Percentiles rank a stretch among this genome's conserved stretches.
phyloP scores from a whole-genome alignment of 305 asterid species.

The Fraxinus albicans region DNA sequence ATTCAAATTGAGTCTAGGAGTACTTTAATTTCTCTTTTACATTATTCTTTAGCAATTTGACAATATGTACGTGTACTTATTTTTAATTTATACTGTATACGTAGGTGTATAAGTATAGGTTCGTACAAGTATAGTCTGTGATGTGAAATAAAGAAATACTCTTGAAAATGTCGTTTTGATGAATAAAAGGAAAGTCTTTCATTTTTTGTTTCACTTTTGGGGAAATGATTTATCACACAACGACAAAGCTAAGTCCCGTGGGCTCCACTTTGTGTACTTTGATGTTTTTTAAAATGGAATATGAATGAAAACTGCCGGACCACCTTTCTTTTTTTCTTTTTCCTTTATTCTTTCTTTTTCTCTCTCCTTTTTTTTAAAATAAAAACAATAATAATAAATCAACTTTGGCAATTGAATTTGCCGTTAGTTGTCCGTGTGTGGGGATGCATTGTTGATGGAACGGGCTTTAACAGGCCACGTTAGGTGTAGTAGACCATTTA shows the following conservation, averaged over 20 bases:
- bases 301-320: slow-evolving; percentile 38
- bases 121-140: not conserved
- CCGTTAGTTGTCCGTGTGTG: not conserved
- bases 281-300: slow-evolving; percentile 22
- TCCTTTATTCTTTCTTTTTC: slow-evolving; percentile 1
- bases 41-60: not conserved
- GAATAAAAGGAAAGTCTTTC: slow-evolving; percentile 23
- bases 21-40: not conserved
- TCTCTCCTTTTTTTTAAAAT: not conserved
- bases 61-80: not conserved
- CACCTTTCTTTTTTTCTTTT: slow-evolving; percentile 16
- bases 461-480: not conserved
- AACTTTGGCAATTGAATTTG: slow-evolving; percentile 10
- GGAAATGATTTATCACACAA: slow-evolving; percentile 56
- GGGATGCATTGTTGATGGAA: not conserved
- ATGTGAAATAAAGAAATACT: not conserved
- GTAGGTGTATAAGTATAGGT: not conserved
- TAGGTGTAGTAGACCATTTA: not conserved
- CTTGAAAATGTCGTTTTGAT: slow-evolving; percentile 13
- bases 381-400: slow-evolving; percentile 26
- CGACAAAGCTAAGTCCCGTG: slow-evolving; percentile 42
- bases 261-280: slow-evolving; percentile 39
- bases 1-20: not conserved
- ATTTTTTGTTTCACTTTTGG: slow-evolving; percentile 48
- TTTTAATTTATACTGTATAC: not conserved